Evolutionary conservation across 2,329 filamentous ascomycete species (phyloP).

Genomic region (Scedosporium apiospermum): DNA sequence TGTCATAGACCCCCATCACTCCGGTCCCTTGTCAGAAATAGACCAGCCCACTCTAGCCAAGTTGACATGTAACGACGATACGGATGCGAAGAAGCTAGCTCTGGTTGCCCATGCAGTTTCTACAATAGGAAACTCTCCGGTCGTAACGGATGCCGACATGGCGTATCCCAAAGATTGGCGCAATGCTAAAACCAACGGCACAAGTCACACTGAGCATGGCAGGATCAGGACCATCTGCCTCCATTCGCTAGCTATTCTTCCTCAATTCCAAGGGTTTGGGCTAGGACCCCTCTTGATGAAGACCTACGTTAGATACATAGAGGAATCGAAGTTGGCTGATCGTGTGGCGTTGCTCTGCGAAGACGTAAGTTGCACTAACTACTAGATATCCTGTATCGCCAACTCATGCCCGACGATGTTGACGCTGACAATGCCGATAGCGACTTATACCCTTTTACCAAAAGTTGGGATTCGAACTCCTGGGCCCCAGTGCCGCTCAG

Average conservation of each 20-base stretch:
- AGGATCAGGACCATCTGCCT: slow-evolving; percentile 57
- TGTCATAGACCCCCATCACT: slow-evolving; percentile 34
- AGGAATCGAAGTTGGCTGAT: slow-evolving; percentile 58
- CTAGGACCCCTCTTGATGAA: slow-evolving; percentile 66
- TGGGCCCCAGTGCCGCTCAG: slow-evolving; percentile 57
- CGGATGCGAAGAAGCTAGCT: slow-evolving; percentile 31
- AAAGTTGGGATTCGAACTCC: slow-evolving; percentile 60
- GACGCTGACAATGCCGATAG: slow-evolving; percentile 20
- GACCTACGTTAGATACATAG: slow-evolving; percentile 69
- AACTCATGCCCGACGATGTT: neutral
- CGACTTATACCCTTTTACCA: slow-evolving; percentile 67
- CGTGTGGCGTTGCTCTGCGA: slow-evolving; percentile 69
- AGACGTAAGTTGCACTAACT: slow-evolving; percentile 36
- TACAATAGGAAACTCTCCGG: slow-evolving; percentile 53
- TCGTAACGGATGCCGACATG: slow-evolving; percentile 72
- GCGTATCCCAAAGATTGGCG: slow-evolving; percentile 60
- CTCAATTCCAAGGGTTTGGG: slow-evolving; percentile 63
- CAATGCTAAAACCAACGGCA: slow-evolving; percentile 28
- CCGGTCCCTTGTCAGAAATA: neutral
- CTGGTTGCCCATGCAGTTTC: slow-evolving; percentile 72
- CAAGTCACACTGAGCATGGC: slow-evolving; percentile 65
- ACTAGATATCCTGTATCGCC: no score
- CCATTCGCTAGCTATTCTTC: slow-evolving; percentile 74
- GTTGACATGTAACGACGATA: neutral
- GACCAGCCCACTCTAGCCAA: neutral